A percentile compares a stretch with the other conserved stretches of the same genome.
phyloP scores from a whole-genome alignment of 768 basidiomycete species.

The Naganishia antarctica region DNA sequence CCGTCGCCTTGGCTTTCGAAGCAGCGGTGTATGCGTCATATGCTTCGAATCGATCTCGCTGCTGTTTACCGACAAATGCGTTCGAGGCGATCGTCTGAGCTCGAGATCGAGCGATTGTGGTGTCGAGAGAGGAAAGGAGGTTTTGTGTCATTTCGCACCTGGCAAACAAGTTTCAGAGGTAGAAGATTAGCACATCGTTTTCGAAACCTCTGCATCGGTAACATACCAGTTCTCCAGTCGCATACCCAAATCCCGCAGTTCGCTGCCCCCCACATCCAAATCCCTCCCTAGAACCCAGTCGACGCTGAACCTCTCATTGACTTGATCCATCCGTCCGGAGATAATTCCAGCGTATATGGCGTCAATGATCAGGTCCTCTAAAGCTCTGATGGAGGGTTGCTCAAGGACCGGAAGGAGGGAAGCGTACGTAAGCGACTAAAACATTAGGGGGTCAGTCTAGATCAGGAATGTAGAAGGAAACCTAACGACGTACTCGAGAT shows the following conservation, averaged over 20 bases:
- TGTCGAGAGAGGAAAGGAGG: constrained; percentile 10
- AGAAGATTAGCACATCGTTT: no score
- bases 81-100: constrained; percentile 2
- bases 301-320: constrained; percentile 66
- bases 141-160: constrained; percentile 19
- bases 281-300: constrained; percentile 91
- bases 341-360: constrained; percentile 88
- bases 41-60: neutral
- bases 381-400: constrained; percentile 72
- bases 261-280: constrained; percentile 49
- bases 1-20: neutral
- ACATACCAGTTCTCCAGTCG: constrained; percentile 46
- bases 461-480: neutral
- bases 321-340: constrained; percentile 74
- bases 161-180: no score
- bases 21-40: neutral
- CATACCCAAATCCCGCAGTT: constrained; percentile 27
- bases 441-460: neutral
- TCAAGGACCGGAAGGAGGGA: constrained; percentile 66
- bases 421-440: constrained; percentile 62
- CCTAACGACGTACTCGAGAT: constrained; percentile 59
- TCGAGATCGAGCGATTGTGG: constrained; percentile 14
- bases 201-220: neutral
- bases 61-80: constrained; percentile 1
- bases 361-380: constrained; percentile 96